These are phyloP conservation scores for Eucommia ulmoides DNA, from an alignment of 257 asterid genomes.

Conservation along the genomic window DNA sequence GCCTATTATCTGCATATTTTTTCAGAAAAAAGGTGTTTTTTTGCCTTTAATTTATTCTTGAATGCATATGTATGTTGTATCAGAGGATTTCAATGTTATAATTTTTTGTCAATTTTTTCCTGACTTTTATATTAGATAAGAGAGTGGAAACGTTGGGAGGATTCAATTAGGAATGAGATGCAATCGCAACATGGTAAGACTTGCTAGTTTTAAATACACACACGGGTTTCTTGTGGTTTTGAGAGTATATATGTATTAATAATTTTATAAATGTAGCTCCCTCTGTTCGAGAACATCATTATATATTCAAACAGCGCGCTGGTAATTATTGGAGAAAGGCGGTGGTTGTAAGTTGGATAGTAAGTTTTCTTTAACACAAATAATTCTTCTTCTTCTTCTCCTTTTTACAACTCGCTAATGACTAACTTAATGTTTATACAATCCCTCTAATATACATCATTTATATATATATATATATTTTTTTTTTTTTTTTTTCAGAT, in stretches of 20 bases:
- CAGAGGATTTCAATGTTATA: too few relatives aligned
- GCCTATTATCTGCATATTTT: too few relatives aligned
- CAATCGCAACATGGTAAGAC: conserved; percentile 25
- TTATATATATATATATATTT: not conserved
- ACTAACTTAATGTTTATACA: not conserved
- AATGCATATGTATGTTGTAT: too few relatives aligned
- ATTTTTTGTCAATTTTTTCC: too few relatives aligned
- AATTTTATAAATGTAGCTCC: conserved; percentile 11
- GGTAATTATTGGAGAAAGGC: conserved; percentile 73
- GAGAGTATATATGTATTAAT: not conserved
- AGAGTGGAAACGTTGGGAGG: conserved; percentile 81
- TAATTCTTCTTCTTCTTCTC: not conserved
- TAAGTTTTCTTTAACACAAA: conserved; percentile 16
- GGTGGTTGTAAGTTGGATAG: conserved; percentile 57
- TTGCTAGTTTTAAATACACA: not conserved
- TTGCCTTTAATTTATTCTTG: too few relatives aligned
- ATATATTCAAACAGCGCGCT: conserved; percentile 39
- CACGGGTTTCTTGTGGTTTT: not conserved
- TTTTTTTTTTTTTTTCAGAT: conserved; percentile 25
- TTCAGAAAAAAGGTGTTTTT: too few relatives aligned
- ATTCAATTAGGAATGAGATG: conserved; percentile 24
- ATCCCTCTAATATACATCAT: not conserved
- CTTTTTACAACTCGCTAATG: not conserved
- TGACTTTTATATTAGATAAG: too few relatives aligned
- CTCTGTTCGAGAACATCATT: conserved; percentile 14